Percentiles rank a stretch among this genome's conserved stretches.
Evolutionary conservation across 371 early-diverging fungal genomes (phyloP).

Genomic region (Mortierella sp.): DNA sequence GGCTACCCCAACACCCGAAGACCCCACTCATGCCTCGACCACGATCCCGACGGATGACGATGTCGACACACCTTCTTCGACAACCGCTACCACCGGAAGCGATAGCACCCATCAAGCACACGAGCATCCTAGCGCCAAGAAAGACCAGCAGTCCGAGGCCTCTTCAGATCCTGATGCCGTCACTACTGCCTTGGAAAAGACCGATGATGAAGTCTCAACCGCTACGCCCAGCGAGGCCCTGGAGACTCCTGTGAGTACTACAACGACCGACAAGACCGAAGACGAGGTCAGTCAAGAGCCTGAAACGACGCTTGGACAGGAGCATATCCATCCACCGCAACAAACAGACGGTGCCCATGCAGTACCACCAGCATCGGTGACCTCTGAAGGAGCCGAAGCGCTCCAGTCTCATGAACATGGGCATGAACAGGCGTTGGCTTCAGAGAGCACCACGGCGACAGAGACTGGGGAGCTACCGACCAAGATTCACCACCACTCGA

Average conservation of each 20-base stretch:
- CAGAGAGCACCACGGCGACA: background rate
- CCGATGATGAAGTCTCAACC: conserved; percentile 16
- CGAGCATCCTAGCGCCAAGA: conserved; percentile 14
- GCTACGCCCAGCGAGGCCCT: conserved; percentile 14
- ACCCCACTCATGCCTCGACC: background rate
- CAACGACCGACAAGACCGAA: background rate
- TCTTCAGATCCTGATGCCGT: conserved; percentile 13
- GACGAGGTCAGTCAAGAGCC: background rate
- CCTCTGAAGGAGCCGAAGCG: background rate
- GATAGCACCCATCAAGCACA: conserved; percentile 25
- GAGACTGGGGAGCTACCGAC: conserved; percentile 7
- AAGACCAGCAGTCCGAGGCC: conserved; percentile 34
- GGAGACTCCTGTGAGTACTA: background rate
- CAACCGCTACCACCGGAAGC: background rate
- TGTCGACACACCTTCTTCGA: no score
- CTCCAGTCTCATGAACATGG: background rate
- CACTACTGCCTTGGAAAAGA: conserved; percentile 8
- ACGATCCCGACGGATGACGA: no score
- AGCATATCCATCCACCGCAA: conserved; percentile 11
- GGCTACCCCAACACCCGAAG: background rate
- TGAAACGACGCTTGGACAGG: background rate
- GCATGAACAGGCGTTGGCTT: background rate
- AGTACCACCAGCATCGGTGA: background rate
- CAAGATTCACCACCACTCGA: conserved; percentile 14
- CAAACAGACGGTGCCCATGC: background rate